A percentile compares a stretch with the other conserved stretches of the same genome.
Conservation (phyloP, 805 yeast species). For the Metschnikowia noctiluminum region DNA sequence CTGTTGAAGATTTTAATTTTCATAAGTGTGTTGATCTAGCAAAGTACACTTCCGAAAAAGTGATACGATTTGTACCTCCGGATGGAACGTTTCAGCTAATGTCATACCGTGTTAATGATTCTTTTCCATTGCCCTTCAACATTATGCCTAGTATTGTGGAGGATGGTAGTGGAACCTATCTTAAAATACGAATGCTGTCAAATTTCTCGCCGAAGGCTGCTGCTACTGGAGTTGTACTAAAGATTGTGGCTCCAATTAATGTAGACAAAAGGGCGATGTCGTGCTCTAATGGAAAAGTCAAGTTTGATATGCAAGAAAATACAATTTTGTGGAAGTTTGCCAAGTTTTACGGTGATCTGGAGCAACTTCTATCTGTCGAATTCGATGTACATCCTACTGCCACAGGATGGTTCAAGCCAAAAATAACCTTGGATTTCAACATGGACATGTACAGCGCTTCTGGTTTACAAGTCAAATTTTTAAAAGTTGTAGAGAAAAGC, state of each 20-base stretch:
- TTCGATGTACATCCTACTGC: slow-evolving; percentile 9
- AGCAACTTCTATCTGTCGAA: slow-evolving; percentile 56
- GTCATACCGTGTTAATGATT: slow-evolving; percentile 52
- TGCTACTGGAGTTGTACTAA: slow-evolving; percentile 62
- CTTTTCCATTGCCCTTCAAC: slow-evolving; percentile 67
- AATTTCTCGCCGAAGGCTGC: slow-evolving; percentile 53
- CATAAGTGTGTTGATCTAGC: slow-evolving; percentile 82
- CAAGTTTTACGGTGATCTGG: slow-evolving; percentile 65
- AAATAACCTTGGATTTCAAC: slow-evolving; percentile 65
- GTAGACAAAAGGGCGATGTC: slow-evolving; percentile 27
- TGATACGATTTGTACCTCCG: slow-evolving; percentile 77
- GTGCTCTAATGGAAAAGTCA: slow-evolving; percentile 62
- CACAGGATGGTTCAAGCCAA: slow-evolving; percentile 63
- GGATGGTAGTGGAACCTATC: slow-evolving; percentile 47
- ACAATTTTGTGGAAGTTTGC: slow-evolving; percentile 66
- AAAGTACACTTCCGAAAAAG: slow-evolving; percentile 60
- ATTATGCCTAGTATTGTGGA: slow-evolving; percentile 53
- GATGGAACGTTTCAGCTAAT: slow-evolving; percentile 84
- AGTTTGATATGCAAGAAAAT: slow-evolving; percentile 63
- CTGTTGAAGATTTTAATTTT: slow-evolving; percentile 74
- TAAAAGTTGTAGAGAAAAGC: slow-evolving; percentile 58
- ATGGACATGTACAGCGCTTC: slow-evolving; percentile 74
- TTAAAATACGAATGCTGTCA: slow-evolving; percentile 61
- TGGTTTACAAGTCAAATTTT: slow-evolving; percentile 69
- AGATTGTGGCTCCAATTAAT: slow-evolving; percentile 63